phyloP scores from a whole-genome alignment of 2,329 filamentous ascomycete species.

The Trichoderma aggressivum region DNA sequence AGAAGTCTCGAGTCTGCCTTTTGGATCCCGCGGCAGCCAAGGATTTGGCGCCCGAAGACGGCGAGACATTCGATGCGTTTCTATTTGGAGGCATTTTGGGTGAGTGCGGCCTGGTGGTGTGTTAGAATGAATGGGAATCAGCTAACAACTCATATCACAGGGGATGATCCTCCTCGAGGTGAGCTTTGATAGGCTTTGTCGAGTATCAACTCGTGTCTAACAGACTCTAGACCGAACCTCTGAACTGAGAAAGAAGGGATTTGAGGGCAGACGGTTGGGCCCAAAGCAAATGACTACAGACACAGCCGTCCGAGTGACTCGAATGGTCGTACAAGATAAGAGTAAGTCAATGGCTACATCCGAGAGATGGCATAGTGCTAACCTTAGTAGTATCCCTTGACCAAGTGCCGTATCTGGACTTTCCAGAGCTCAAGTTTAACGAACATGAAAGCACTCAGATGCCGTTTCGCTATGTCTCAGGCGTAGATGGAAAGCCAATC shows the following conservation, averaged over 20 bases:
- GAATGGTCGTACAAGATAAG: constrained; percentile 81
- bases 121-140: not conserved
- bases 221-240: constrained; percentile 75
- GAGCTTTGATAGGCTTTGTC: constrained; percentile 31
- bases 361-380: constrained; percentile 14
- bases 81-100: constrained; percentile 94
- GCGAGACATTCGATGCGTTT: constrained; percentile 80
- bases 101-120: constrained; percentile 39
- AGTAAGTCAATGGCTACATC: constrained; percentile 47
- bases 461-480: constrained; percentile 94
- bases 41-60: constrained; percentile 82
- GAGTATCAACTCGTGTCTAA: not conserved
- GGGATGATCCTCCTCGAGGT: constrained; percentile 93
- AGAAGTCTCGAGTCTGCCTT: constrained; percentile 77
- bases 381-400: constrained; percentile 63
- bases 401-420: constrained; percentile 78
- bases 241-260: constrained; percentile 93
- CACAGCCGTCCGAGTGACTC: constrained; percentile 89
- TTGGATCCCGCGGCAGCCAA: constrained; percentile 80
- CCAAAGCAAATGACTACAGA: constrained; percentile 98
- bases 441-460: constrained; percentile 93
- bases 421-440: constrained; percentile 84
- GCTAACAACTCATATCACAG: constrained; percentile 49
- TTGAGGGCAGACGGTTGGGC: constrained; percentile 79
- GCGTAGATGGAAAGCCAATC: constrained; percentile 69